These are phyloP conservation scores for Fusarium papillatum DNA, from an alignment of 2,329 filamentous ascomycete species.

Conservation along the genomic window DNA sequence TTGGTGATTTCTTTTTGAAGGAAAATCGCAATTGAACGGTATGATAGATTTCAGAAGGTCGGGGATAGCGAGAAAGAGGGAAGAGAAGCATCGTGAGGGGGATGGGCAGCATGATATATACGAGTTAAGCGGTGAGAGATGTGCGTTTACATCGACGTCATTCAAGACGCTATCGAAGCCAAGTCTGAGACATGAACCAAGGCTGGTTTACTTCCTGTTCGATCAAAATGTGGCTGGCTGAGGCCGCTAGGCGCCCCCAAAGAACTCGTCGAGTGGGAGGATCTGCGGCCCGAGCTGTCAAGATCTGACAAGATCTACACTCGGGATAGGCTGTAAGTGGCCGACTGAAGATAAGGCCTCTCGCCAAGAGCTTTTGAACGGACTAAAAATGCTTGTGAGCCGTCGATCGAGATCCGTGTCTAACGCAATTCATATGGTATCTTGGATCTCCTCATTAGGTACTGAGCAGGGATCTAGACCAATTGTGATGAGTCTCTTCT, in stretches of 20 bases:
- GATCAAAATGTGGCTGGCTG: neutral
- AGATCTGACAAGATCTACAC: neutral
- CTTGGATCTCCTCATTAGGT: too few relatives aligned
- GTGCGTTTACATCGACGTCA: neutral
- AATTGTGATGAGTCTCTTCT: too few relatives aligned
- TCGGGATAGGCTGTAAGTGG: neutral
- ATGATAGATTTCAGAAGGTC: neutral
- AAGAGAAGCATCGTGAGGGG: neutral
- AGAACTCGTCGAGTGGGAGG: neutral
- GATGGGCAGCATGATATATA: neutral
- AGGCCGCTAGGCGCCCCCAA: neutral
- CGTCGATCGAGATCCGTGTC: neutral
- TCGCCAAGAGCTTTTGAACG: neutral
- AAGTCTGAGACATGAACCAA: neutral
- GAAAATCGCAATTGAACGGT: neutral
- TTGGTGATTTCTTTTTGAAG: neutral
- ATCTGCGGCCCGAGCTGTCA: constrained; percentile 1
- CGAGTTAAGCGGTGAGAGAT: neutral
- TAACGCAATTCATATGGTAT: too few relatives aligned
- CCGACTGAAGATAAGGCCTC: neutral
- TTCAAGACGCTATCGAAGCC: neutral
- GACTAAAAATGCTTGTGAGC: neutral
- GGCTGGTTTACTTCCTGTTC: neutral
- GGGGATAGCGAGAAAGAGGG: neutral
- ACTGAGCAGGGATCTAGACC: too few relatives aligned